Base-by-base conservation (phyloP, 176 grass and related monocot species). In the Tuctoria greenei region DNA sequence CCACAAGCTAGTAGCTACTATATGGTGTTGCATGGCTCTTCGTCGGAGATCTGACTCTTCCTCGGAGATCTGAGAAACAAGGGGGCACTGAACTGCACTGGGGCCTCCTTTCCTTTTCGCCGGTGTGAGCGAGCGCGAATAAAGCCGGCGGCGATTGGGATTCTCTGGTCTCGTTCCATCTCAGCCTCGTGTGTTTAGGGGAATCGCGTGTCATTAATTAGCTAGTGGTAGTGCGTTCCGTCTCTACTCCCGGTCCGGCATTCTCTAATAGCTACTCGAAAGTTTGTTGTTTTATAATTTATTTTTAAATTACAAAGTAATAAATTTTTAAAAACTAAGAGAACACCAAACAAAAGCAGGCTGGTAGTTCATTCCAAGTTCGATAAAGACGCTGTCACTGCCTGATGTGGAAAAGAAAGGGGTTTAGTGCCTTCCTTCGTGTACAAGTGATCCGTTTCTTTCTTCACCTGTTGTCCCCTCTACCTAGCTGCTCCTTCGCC, bases 331-430 rank as follows among this genome's bases (percentile, higher is more conserved):
- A n/a, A n/a, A n/a, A n/a, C n/a, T n/a, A n/a, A n/a, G n/a, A n/a
- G n/a, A n/a, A n/a, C n/a, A n/a, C n/a, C n/a, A n/a, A n/a, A n/a
- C n/a, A n/a, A n/a, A n/a, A n/a, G n/a, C 31, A 31, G 31, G 31
- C 14, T 47, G 20, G 17, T 34, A 31, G 4, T 55, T 21, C 23
- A 23, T 61, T 18, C 39, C 85, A 8, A 35, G 67, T 61, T 75
- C 75, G 86, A 88, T 75, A 79, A 46, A 75, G 81, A 79, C 62
- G 80, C 69, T 84, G 43, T 88, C 86, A 9, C 64, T 76, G 25
- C 38, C 57, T 41, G 47, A 26, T 59, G 46, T 65, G 56, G 81
- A 56, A 84, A 88, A 71, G n/a, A 52, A 45, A 86, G 28, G 21
- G 28, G 28, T 58, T 71, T n/a, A 16, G 63, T 49, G 86, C 70